Base-by-base conservation (phyloP, 2,329 filamentous ascomycete genomes). In the Exophiala dermatitidis region DNA sequence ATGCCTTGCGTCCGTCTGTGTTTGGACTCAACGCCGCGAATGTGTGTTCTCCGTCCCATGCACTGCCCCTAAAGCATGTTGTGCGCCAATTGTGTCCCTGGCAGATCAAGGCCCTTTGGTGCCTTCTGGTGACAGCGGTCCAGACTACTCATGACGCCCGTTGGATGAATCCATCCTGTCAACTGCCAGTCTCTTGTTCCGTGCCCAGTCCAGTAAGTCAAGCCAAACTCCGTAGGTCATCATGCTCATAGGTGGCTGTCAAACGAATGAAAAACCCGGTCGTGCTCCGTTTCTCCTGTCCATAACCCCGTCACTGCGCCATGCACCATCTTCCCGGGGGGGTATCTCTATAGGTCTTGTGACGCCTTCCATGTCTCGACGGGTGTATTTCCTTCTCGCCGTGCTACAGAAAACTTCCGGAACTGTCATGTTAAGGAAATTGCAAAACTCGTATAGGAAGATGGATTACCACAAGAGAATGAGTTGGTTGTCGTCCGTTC, bases 311-410 rank as follows among this genome's bases (percentile, higher is more conserved):
- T 47, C 48, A 38, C 43, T 54, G 54, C 57, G 51, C 57, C 54
- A 43, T 57, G 46, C 52, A 50, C 54, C 54, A 8, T 56, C 33
- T 47, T 26, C 9, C 29, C 52, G 54, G 54, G 46, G 52, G 50
- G 54, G 54, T 54, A 59, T 59, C 51, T 57, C 48, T 54, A 52
- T 54, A 52, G 47, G 19, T 38, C 45, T 50, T 45, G 31, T 46
- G 28, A 34, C 28, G 36, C 12, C 38, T 12, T 51, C 43, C 47
- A 19, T 40, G 31, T 38, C 34, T 38, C 42, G 29, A 45, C 29
- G 28, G 32, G 38, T 51, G 47, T 12, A 31, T 10, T 34, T 41
- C 38, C 44, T 57, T 36, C 28, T 36, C 38, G 10, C 44, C 38
- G 44, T 51, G 19, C 19, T 19, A 46, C 40, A 49, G 36, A 41